These are phyloP conservation scores for Scedosporium apiospermum DNA, from an alignment of 2,329 filamentous ascomycete genomes.

Conservation along the genomic window DNA sequence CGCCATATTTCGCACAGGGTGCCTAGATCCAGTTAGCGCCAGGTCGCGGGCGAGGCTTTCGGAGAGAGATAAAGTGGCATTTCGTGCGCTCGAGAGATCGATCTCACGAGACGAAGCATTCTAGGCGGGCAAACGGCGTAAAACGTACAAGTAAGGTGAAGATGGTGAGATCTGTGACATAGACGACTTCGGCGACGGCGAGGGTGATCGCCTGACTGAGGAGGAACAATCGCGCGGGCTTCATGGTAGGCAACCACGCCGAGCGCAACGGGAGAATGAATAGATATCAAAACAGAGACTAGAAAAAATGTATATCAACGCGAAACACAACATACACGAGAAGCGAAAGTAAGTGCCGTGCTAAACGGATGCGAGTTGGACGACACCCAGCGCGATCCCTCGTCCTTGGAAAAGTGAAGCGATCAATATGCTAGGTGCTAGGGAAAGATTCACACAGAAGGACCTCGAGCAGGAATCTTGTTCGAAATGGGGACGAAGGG, in stretches of 20 bases:
- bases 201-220: neutral
- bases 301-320: neutral
- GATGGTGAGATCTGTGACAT: constrained; percentile 34
- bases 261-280: neutral
- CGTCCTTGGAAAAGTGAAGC: neutral
- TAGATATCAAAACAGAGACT: neutral
- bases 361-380: neutral
- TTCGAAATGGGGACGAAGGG: too few species aligned
- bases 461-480: neutral
- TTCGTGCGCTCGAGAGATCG: neutral
- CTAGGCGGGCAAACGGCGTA: neutral
- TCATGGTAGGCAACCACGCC: neutral
- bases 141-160: constrained; percentile 29
- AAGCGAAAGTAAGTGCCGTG: neutral
- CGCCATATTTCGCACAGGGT: constrained; percentile 36
- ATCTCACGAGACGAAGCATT: constrained; percentile 3
- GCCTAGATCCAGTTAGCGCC: constrained; percentile 25
- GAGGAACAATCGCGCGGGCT: neutral
- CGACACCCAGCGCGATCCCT: neutral
- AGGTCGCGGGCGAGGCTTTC: neutral
- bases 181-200: constrained; percentile 19
- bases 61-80: neutral
- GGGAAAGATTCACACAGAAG: neutral
- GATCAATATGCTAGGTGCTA: neutral
- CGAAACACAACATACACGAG: neutral